phyloP scores from a whole-genome alignment of 352 stramenopile species.

The Phytophthora capsici region DNA sequence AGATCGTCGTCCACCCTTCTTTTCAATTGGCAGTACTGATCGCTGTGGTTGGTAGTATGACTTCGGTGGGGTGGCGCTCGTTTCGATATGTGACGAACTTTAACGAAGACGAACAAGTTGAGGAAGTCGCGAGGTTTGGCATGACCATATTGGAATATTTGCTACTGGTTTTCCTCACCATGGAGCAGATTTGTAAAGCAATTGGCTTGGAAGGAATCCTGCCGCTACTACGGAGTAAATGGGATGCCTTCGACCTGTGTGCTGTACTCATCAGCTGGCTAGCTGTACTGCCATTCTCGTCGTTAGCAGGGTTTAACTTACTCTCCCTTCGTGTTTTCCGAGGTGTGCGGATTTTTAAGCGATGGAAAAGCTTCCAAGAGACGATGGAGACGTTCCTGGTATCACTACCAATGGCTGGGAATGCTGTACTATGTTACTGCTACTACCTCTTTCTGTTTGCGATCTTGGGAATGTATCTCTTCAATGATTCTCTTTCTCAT shows the following conservation, averaged over 20 bases:
- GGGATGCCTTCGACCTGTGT: slow-evolving; percentile 73
- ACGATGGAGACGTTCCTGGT: slow-evolving; percentile 81
- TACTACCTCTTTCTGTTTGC: slow-evolving; percentile 90
- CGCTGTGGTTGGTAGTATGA: slow-evolving; percentile 68
- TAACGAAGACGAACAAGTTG: slow-evolving; percentile 42
- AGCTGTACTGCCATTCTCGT: slow-evolving; percentile 46
- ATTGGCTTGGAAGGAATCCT: slow-evolving; percentile 70
- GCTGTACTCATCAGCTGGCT: slow-evolving; percentile 74
- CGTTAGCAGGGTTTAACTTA: slow-evolving; percentile 70
- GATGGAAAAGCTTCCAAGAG: slow-evolving; percentile 79
- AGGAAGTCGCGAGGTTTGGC: slow-evolving; percentile 48
- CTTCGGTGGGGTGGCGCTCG: slow-evolving; percentile 68
- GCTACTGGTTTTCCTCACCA: slow-evolving; percentile 68
- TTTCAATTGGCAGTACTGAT: slow-evolving; percentile 79
- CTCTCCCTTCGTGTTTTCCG: slow-evolving; percentile 79
- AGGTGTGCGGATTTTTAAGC: slow-evolving; percentile 69
- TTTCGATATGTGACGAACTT: slow-evolving; percentile 57
- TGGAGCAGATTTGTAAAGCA: slow-evolving; percentile 70
- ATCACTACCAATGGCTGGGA: slow-evolving; percentile 73
- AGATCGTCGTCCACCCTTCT: slow-evolving; percentile 71
- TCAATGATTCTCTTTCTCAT: slow-evolving; percentile 83
- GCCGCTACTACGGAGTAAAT: slow-evolving; percentile 65
- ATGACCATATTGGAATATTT: slow-evolving; percentile 67
- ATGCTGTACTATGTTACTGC: slow-evolving; percentile 79
- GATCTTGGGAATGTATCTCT: slow-evolving; percentile 88